Evolutionary conservation across 768 basidiomycete species (phyloP), one percentile per base, ranked within the genome.

Genomic region (Agrocybe praecox): DNA sequence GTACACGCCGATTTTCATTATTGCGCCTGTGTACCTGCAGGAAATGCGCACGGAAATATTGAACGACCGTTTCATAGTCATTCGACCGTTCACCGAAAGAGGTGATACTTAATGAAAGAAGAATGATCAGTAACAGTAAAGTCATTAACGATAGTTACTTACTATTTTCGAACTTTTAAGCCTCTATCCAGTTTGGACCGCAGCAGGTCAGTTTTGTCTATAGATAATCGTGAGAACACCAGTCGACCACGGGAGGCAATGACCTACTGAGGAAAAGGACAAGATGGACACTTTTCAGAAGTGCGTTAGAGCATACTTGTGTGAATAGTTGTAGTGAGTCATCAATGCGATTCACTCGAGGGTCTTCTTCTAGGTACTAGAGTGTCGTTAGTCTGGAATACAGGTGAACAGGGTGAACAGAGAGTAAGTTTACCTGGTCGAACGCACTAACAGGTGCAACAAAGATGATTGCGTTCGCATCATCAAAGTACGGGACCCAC

Each of bases 241-340:
- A 36, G 23, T 36, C 44, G 56, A 49, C 40, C 49, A 40, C n/a
- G 21, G 18, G 21, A 45, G 54, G 36, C 24, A 24, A 47, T 32
- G 26, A 73, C 84, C 33, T 70, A 84, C 83, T 84, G 9, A 85
- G 72, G 72, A 86, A 87, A 46, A 86, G 70, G 15, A 85, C 80
- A 21, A 84, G 65, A 65, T 83, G 80, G 22, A 85, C 88, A 36
- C 80, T 87, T 68, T 91, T 92, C 49, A 94, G 75, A 49, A 94
- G 79, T 32, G 82, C 80, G 67, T 93, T 94, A 32, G 89, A 87
- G 66, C 91, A 93, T 11, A 94, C 91, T 64, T 91, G 82, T 5
- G 90, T 92, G 70, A 92, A 94, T 21, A 94, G 76, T 72, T 92
- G 92, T n/a, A 94, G 72, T 0, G 92, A 93, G 68, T 94, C 92